Conservation (phyloP, 169 alveolate species). For the Sarcocystis neurona region DNA sequence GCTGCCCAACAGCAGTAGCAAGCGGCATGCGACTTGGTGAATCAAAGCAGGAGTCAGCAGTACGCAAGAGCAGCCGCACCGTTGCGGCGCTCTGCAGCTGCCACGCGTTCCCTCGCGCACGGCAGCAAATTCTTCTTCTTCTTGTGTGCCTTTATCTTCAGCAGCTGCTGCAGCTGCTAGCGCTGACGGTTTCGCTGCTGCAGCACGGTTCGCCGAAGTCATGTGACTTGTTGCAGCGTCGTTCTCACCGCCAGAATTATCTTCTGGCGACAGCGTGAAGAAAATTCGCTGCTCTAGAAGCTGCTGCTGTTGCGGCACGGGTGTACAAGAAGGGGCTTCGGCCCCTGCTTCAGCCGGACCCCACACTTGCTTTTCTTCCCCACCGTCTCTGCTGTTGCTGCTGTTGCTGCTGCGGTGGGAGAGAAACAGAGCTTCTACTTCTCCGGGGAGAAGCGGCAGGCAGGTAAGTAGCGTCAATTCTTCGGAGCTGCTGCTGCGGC, state of each 20-base stretch:
- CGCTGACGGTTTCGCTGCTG: background rate
- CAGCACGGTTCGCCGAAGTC: background rate
- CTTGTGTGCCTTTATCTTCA: too few relatives aligned
- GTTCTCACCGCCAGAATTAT: background rate
- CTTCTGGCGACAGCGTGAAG: background rate
- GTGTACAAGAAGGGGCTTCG: background rate
- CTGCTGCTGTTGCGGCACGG: background rate
- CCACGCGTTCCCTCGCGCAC: too few relatives aligned
- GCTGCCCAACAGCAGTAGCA: too few relatives aligned
- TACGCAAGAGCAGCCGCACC: too few relatives aligned
- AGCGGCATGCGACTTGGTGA: too few relatives aligned
- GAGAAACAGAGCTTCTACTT: conserved; percentile 41
- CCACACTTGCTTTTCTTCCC: background rate
- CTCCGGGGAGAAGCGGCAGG: conserved; percentile 61
- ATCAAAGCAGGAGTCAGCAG: too few relatives aligned
- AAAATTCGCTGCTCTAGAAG: background rate
- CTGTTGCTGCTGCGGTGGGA: conserved; percentile 11
- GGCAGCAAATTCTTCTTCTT: too few relatives aligned
- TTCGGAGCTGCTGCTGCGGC: background rate
- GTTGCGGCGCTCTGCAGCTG: too few relatives aligned
- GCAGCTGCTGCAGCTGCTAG: background rate
- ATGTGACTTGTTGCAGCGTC: background rate
- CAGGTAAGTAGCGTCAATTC: conserved; percentile 37
- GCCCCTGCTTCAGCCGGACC: background rate
- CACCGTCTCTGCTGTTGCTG: background rate